Evolutionary conservation across 306 rosid genomes (phyloP), one percentile per base, ranked within the genome.

Genomic region (barrel medic (Medicago truncatula)): DNA sequence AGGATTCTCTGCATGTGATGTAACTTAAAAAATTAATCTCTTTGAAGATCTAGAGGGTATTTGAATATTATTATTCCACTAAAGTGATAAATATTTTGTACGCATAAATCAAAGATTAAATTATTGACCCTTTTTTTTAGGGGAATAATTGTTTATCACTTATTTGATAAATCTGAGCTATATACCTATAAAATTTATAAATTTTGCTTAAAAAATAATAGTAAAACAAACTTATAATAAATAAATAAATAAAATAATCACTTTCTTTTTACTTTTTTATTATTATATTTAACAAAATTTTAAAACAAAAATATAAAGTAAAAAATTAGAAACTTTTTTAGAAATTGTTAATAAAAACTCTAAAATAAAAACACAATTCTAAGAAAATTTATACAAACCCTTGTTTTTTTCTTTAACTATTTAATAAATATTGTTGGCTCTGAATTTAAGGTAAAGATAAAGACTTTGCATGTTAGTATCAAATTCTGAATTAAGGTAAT

Each of bases 361-460:
- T 6, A 6, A 62, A 62, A 34, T 8, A 34, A 14, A 60, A 14
- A 62, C 0, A 16, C 8, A 16, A 3, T 18, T 40, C 17, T 10
- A n/a, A 16, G 16, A 16, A n/a, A 65, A 18, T 14, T 2, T 0
- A 40, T 9, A 3, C 3, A 17, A 2, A 2, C 28, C 3, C 31
- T 17, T 23, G 28, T 23, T 23, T 61, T 17, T n/a, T 7, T 8
- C n/a, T 15, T 15, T 7, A 1, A 5, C 25, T 39, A 52, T 15
- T 40, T 17, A 21, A 7, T 15, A 5, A 21, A 56, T 20, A 46
- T 5, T 63, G 36, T 41, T 52, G 65, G 78, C 85, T 71, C 81
- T 76, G 65, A 78, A 70, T 34, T 78, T 60, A 3, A 36, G 49
- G 78, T 34, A 18, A 41, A 61, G 71, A 73, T 46, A 10, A 2